Base-by-base conservation (phyloP, 2,329 filamentous ascomycete genomes). In the Zasmidium angulare region DNA sequence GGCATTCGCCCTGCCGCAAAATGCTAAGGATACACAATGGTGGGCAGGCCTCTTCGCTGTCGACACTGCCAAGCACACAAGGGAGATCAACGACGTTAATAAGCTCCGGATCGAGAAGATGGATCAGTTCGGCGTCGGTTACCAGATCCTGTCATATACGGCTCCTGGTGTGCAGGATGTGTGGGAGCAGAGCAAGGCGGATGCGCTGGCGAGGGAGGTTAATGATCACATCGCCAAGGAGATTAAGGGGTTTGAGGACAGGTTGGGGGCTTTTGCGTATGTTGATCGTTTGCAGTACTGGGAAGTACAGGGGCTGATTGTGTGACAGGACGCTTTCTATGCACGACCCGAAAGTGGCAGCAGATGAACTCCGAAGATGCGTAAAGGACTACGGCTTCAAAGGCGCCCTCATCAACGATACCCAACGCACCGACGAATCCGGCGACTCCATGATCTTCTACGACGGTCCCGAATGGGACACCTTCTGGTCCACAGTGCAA, bases 391-490 rank as follows among this genome's bases (percentile, higher is more conserved):
- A 68, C 48, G 71, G 72, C 21, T 75, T 75, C 67, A 66, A 71
- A 17, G 74, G 74, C 3, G 73, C 71, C 2, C 64, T 75, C 0
- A 67, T 75, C 4, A 72, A 72, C 56, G 69, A 70, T 52, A 69
- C 67, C 3, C 86, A 89, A 68, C 81, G 82, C 24, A 78, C 83
- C 17, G 84, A 84, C 2, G 63, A 75, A 0, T 82, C 86, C 58
- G 85, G 84, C 40, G 83, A 86, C 57, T 80, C 81, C 22, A 82
- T 85, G 77, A 75, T 88, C 69, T 88, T 87, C 74, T 89, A 88
- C 73, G 86, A 89, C 67, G 75, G 79, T 9, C 77, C 81, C 0
- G 79, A 83, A 60, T 89, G 82, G 78, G 84, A 86, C 63, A 71
- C 80, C 21, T 88, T 89, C 77, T 88, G 86, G 86, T 68, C 77